Percentiles rank a stretch among this genome's conserved stretches.
Evolutionary conservation across 129 eudicot species (phyloP).

Genomic region (Arctium lappa): DNA sequence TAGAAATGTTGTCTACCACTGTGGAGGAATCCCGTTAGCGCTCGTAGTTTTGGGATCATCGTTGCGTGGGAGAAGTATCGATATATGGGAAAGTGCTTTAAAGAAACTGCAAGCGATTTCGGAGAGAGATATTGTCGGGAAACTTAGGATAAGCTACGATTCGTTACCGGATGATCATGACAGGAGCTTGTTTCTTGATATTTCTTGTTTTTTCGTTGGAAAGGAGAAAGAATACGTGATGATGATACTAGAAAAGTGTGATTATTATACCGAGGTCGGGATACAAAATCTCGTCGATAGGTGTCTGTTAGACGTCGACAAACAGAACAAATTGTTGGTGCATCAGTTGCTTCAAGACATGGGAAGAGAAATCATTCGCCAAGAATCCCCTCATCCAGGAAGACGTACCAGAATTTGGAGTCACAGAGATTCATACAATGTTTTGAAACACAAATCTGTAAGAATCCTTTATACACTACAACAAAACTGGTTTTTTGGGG

Average conservation of each 20-base stretch:
- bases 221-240: neutral
- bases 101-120: conserved; percentile 16
- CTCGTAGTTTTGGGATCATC: conserved; percentile 26
- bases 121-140: neutral
- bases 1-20: conserved; percentile 13
- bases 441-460: conserved; percentile 23
- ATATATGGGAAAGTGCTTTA: conserved; percentile 19
- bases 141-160: conserved; percentile 13
- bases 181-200: conserved; percentile 11
- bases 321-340: conserved; percentile 2
- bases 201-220: conserved; percentile 29
- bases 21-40: conserved; percentile 31
- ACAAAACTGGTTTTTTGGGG: too few species aligned
- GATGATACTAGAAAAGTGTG: conserved; percentile 12
- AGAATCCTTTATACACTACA: neutral
- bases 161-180: conserved; percentile 14
- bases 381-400: conserved; percentile 12
- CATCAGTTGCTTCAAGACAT: conserved; percentile 22
- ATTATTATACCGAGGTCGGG: conserved; percentile 3
- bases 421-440: conserved; percentile 13
- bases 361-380: conserved; percentile 28
- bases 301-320: neutral
- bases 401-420: conserved; percentile 19
- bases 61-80: conserved; percentile 10
- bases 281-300: conserved; percentile 14